Evolutionary conservation across 2,329 filamentous ascomycete species (phyloP).

Genomic region (Cyphellophora attinorum): DNA sequence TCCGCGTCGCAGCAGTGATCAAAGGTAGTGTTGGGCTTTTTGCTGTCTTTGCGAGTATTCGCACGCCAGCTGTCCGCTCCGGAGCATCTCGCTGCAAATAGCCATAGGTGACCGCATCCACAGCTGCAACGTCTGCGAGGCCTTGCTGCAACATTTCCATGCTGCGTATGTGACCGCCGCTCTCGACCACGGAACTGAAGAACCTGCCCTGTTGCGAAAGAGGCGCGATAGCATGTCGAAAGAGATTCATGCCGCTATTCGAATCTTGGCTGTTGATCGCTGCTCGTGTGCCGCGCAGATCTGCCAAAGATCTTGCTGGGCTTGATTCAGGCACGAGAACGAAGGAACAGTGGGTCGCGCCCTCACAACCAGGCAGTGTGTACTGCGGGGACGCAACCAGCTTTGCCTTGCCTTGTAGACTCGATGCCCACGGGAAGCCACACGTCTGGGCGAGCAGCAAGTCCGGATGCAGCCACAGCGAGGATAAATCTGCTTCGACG

Average conservation of each 20-base stretch:
- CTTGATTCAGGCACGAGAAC: background rate
- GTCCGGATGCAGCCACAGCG: background rate
- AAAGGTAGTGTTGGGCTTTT: background rate
- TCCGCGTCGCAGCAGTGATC: background rate
- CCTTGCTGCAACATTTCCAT: background rate
- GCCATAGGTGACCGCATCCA: background rate
- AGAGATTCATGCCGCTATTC: slow-evolving; percentile 1
- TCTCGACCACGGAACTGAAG: background rate
- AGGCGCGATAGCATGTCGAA: background rate
- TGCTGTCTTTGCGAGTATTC: background rate
- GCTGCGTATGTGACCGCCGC: background rate
- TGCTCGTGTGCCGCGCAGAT: background rate
- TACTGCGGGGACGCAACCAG: background rate
- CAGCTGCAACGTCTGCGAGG: background rate
- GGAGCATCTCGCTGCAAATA: background rate
- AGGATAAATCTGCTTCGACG: background rate
- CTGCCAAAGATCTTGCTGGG: background rate
- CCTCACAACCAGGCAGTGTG: background rate
- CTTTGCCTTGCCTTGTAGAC: background rate
- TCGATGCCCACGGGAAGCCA: background rate
- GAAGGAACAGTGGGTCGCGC: background rate
- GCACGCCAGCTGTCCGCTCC: background rate
- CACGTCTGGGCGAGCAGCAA: background rate
- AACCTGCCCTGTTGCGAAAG: background rate
- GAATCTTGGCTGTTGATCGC: background rate